Percentiles rank a stretch among this genome's conserved stretches.
Conservation (phyloP, 139 green algal species). For the Auxenochlorella pyrenoidosa region DNA sequence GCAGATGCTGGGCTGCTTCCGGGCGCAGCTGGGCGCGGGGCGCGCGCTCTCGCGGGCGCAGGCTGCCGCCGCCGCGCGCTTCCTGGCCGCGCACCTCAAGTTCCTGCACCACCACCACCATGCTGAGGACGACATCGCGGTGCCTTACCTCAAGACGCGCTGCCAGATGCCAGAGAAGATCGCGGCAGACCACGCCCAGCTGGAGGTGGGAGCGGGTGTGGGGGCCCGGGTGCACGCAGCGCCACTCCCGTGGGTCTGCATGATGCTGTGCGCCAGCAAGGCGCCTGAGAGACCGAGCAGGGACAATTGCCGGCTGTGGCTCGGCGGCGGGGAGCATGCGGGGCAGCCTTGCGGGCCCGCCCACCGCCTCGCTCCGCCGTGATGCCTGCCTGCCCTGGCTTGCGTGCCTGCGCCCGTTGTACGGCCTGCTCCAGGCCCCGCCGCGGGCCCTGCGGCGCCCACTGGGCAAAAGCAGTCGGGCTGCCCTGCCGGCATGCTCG, state of each 20-base stretch:
- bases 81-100: not conserved
- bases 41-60: not conserved
- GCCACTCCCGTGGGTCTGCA: too few relatives aligned
- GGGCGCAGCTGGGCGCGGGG: not conserved
- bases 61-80: not conserved
- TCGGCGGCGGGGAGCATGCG: too few relatives aligned
- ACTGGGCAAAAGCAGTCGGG: too few relatives aligned
- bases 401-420: not conserved
- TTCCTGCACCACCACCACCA: slow-evolving; percentile 34
- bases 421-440: too few relatives aligned
- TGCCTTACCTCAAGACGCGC: slow-evolving; percentile 9
- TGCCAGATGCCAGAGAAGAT: slow-evolving; percentile 14
- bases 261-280: too few relatives aligned
- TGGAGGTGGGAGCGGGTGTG: not conserved
- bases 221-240: too few relatives aligned
- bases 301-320: too few relatives aligned
- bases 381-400: not conserved
- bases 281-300: too few relatives aligned
- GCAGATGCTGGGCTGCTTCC: not conserved
- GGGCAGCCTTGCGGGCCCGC: too few relatives aligned
- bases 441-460: too few relatives aligned
- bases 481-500: too few relatives aligned
- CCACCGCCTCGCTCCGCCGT: too few relatives aligned
- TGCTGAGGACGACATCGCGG: slow-evolving; percentile 13
- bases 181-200: slow-evolving; percentile 6